A percentile compares a stretch with the other conserved stretches of the same genome.
Evolutionary conservation across 129 eudicot species (phyloP).

Genomic region (Flaveria brownii): DNA sequence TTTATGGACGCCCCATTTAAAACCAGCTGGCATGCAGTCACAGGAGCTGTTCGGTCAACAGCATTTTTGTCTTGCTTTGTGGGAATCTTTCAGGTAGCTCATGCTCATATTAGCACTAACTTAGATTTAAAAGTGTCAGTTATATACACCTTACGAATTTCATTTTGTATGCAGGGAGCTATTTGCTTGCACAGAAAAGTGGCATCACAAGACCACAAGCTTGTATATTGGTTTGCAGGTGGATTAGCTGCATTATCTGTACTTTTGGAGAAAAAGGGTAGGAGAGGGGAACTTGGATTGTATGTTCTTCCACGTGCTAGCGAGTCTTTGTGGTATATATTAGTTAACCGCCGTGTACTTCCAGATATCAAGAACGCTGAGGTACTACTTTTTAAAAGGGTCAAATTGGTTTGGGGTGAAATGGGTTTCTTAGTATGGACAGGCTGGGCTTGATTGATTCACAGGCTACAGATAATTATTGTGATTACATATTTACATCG

Average conservation of each 20-base stretch:
- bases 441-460: too few relatives aligned
- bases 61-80: constrained; percentile 92
- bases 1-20: constrained; percentile 80
- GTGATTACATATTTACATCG: neutral
- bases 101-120: neutral
- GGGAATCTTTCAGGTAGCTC: constrained; percentile 85
- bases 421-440: too few relatives aligned
- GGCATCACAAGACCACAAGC: constrained; percentile 87
- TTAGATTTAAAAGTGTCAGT: neutral
- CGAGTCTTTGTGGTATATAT: constrained; percentile 93
- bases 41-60: constrained; percentile 92
- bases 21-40: constrained; percentile 93
- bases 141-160: neutral
- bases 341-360: constrained; percentile 85
- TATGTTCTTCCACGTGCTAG: constrained; percentile 99
- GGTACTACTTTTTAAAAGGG: constrained; percentile 46
- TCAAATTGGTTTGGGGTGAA: too few relatives aligned
- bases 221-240: constrained; percentile 97
- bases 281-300: constrained; percentile 92
- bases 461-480: too few relatives aligned
- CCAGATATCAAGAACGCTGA: constrained; percentile 91
- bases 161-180: constrained; percentile 52
- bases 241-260: constrained; percentile 93
- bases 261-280: constrained; percentile 85
- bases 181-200: constrained; percentile 94